These are phyloP conservation scores for Gracilaria gracilis DNA, from an alignment of 23 red algal species.

Conservation along the genomic window DNA sequence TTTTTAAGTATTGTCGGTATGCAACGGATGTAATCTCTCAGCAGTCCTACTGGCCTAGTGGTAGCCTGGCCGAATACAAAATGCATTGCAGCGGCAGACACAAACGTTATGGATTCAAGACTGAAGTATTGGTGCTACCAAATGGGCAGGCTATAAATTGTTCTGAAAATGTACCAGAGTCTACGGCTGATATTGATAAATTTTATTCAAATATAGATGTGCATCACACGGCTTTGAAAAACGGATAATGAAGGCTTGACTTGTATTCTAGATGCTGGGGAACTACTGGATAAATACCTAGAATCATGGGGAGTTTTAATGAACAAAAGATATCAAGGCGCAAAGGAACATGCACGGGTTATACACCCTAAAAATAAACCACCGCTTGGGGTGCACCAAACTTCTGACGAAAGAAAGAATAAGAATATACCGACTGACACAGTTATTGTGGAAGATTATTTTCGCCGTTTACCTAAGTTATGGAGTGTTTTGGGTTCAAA, in stretches of 20 bases:
- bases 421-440: too few species aligned
- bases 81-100: background rate
- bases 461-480: too few species aligned
- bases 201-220: background rate
- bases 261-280: too few species aligned
- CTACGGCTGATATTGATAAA: background rate
- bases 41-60: background rate
- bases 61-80: background rate
- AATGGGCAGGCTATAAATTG: background rate
- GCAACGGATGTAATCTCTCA: constrained; percentile 18
- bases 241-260: too few species aligned
- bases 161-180: background rate
- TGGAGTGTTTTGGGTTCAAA: too few species aligned
- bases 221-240: background rate
- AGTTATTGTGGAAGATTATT: too few species aligned
- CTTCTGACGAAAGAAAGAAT: too few species aligned
- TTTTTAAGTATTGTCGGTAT: background rate
- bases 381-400: too few species aligned
- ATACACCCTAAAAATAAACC: background rate
- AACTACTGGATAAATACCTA: too few species aligned
- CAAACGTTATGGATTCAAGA: constrained; percentile 3
- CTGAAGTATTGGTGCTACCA: background rate
- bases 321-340: background rate
- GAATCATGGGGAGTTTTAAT: background rate
- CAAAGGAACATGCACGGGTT: background rate